phyloP scores from a whole-genome alignment of 371 early-diverging fungal genomes.

The Mycotypha africana region DNA sequence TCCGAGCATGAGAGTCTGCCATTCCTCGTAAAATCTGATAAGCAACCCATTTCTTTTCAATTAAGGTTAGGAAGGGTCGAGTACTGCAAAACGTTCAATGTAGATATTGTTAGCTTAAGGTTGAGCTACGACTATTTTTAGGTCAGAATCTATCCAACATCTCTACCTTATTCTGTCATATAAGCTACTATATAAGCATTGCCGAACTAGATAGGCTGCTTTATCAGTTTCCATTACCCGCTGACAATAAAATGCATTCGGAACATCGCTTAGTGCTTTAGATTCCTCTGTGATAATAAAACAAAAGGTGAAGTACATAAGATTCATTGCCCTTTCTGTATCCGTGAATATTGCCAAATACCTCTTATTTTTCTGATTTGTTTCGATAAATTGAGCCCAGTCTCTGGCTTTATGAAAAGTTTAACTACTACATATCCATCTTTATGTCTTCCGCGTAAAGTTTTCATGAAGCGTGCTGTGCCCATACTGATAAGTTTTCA shows the following conservation, averaged over 20 bases:
- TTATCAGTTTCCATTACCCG: slow-evolving; percentile 82
- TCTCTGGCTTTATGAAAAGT: slow-evolving; percentile 85
- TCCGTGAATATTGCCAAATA: too few relatives aligned
- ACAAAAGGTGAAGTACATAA: too few relatives aligned
- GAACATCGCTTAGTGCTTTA: slow-evolving; percentile 56
- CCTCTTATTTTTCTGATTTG: slow-evolving; percentile 59
- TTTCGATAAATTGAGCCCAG: slow-evolving; percentile 53
- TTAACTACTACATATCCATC: slow-evolving; percentile 84
- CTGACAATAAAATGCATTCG: slow-evolving; percentile 78
- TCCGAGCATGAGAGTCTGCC: slow-evolving; percentile 68
- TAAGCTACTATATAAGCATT: slow-evolving; percentile 81
- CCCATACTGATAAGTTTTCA: slow-evolving; percentile 57
- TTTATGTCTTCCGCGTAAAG: slow-evolving; percentile 73
- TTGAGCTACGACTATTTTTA: too few relatives aligned
- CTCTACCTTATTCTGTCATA: slow-evolving; percentile 91
- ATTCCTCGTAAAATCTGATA: slow-evolving; percentile 81
- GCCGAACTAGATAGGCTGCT: slow-evolving; percentile 86
- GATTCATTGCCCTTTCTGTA: too few relatives aligned
- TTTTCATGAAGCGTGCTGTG: slow-evolving; percentile 91
- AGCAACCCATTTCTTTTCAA: slow-evolving; percentile 93
- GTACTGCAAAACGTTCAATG: slow-evolving; percentile 50
- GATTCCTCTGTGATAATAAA: slow-evolving; percentile 71
- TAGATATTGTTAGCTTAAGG: not conserved
- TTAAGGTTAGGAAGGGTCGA: slow-evolving; percentile 80
- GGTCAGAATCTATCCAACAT: too few relatives aligned